Evolutionary conservation across 2,329 filamentous ascomycete genomes (phyloP), one percentile per base, ranked within the genome.

Genomic region (Fusarium kyushuense): DNA sequence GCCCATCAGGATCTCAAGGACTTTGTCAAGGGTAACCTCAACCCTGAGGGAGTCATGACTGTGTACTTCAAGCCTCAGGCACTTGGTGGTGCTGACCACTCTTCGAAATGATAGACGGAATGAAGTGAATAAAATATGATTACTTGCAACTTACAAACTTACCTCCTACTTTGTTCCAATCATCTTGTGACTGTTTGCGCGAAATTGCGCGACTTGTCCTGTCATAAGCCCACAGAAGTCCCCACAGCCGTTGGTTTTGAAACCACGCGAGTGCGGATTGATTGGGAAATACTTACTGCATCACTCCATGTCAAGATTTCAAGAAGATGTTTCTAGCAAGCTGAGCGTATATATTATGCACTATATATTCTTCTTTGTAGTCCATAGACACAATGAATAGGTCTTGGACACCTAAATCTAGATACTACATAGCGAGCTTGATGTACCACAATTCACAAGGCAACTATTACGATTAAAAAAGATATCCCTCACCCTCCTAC

Each of bases 1-100:
- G 81, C 81, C 3, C 83, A 85, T 66, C 70, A 73, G 58, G 75
- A 65, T 25, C 77, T 85, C 60, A 84, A 82, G 76, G 72, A 70
- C 33, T 66, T 71, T 3, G 79, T 77, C 16, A 73, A 73, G 65
- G 70, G 58, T 48, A 55, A 52, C 19, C 64, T 83, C 27, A 72
- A 68, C 9, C 59, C 81, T 11, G 69, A 77, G 35, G 82, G 79
- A 17, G 59, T 81, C 27, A 49, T 83, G 71, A 82, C 79, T 16
- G 78, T 83, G 21, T 82, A 77, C 66, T 81, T 82, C 54, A 79
- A 78, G 70, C 77, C 79, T 2, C 62, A 74, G 53, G 62, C 76
- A 51, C 55, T 75, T 14, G 74, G 72, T 23, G 71, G 74, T 16
- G 54, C 47, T 10, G 72, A 74, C n/a, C 62, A 63, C 51, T 33